These are phyloP conservation scores for Alnus glutinosa DNA, from an alignment of 306 rosid species.

Conservation along the genomic window DNA sequence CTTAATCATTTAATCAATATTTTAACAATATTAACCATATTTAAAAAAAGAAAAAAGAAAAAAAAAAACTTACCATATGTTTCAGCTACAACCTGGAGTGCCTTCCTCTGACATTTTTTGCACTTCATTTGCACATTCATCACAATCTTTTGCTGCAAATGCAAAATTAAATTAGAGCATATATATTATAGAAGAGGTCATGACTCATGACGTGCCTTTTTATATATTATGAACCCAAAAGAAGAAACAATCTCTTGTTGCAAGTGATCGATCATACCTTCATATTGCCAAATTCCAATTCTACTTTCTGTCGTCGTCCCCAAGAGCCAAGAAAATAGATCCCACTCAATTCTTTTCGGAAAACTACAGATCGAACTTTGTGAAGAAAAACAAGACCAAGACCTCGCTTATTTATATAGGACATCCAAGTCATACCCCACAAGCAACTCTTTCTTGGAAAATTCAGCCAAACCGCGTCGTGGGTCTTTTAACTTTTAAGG, in stretches of 20 bases:
- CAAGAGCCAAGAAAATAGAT: neutral
- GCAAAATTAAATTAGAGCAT: neutral
- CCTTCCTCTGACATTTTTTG: neutral
- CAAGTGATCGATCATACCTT: neutral
- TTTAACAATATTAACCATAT: no score
- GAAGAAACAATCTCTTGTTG: neutral
- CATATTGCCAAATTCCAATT: neutral
- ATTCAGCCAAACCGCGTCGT: no score
- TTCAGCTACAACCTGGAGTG: neutral
- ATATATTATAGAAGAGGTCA: neutral
- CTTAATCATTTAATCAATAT: no score
- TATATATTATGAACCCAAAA: neutral
- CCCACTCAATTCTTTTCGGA: neutral
- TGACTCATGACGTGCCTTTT: neutral
- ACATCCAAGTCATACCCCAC: no score
- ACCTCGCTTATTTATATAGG: neutral
- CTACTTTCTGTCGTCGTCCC: neutral
- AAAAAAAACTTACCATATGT: neutral
- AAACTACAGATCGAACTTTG: no score
- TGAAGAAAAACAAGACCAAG: neutral
- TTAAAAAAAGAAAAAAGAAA: no score
- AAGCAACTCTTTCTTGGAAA: no score
- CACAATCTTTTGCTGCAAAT: conserved; percentile 19
- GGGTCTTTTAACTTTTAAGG: no score
- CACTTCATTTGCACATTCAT: neutral